These are phyloP conservation scores for Pseudogymnoascus sp. DNA, from an alignment of 2,329 filamentous ascomycete species.

Conservation along the genomic window DNA sequence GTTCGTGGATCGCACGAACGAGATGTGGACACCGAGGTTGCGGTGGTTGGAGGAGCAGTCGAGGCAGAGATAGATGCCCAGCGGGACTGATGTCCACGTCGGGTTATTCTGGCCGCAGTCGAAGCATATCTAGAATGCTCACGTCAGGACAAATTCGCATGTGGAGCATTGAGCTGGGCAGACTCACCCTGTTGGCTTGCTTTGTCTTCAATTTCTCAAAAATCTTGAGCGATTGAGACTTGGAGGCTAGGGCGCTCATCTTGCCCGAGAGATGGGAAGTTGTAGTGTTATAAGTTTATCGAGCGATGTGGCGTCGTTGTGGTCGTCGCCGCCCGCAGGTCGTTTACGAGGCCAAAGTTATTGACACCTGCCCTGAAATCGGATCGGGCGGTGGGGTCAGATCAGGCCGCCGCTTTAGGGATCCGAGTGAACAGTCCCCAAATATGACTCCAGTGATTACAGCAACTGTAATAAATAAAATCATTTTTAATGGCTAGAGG, in stretches of 20 bases:
- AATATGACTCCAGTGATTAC: background rate
- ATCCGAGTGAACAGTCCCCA: background rate
- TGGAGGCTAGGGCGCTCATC: constrained; percentile 65
- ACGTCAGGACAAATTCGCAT: constrained; percentile 10
- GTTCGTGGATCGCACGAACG: constrained; percentile 96
- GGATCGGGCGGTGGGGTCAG: constrained; percentile 1
- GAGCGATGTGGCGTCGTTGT: background rate
- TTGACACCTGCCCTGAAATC: constrained; percentile 9
- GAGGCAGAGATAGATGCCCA: constrained; percentile 95
- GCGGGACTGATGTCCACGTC: constrained; percentile 94
- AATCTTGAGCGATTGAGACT: constrained; percentile 91
- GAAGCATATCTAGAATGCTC: constrained; percentile 70
- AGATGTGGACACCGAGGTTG: constrained; percentile 97
- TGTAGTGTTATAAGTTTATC: constrained; percentile 3
- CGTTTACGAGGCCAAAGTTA: background rate
- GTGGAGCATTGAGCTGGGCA: constrained; percentile 9
- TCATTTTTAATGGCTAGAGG: background rate
- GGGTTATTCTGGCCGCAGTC: constrained; percentile 97
- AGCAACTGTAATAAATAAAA: background rate
- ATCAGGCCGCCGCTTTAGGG: constrained; percentile 1
- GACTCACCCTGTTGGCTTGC: constrained; percentile 78
- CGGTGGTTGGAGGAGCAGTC: constrained; percentile 96
- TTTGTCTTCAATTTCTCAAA: constrained; percentile 97
- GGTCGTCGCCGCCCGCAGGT: constrained; percentile 1
- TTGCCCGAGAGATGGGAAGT: constrained; percentile 17